These are phyloP conservation scores for Chlorencoelia australis DNA, from an alignment of 2,329 filamentous ascomycete species.

Conservation along the genomic window DNA sequence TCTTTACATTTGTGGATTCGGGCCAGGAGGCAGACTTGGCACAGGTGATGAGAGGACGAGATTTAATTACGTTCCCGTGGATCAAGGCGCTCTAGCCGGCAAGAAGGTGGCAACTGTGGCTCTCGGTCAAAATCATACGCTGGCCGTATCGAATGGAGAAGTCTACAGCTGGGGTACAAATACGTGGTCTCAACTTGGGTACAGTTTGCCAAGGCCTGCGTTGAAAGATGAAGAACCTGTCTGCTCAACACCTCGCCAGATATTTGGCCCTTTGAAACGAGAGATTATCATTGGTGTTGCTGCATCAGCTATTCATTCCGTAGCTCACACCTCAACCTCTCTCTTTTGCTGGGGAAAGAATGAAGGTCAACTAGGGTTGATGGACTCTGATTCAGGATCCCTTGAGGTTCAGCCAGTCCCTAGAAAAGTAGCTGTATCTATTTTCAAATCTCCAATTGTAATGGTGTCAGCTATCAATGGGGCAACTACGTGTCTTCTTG, in stretches of 20 bases:
- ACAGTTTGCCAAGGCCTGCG: conserved; percentile 56
- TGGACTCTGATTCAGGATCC: conserved; percentile 89
- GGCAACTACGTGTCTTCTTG: conserved; percentile 76
- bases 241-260: conserved; percentile 71
- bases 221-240: conserved; percentile 74
- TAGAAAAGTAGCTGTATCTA: conserved; percentile 76
- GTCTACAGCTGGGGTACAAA: conserved; percentile 95
- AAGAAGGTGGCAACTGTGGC: conserved; percentile 70
- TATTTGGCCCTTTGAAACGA: conserved; percentile 85
- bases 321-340: conserved; percentile 70
- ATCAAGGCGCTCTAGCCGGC: conserved; percentile 60
- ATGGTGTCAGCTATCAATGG: conserved; percentile 83
- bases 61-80: conserved; percentile 76
- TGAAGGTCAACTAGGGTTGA: conserved; percentile 82
- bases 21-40: conserved; percentile 79
- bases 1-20: conserved; percentile 85
- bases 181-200: conserved; percentile 75
- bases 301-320: conserved; percentile 84
- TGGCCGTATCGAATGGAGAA: conserved; percentile 79
- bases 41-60: conserved; percentile 83
- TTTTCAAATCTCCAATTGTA: conserved; percentile 61
- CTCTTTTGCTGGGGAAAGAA: conserved; percentile 95
- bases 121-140: conserved; percentile 81
- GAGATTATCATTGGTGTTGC: conserved; percentile 74
- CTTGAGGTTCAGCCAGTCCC: conserved; percentile 75